Evolutionary conservation across 352 stramenopile species (phyloP), one percentile per base, ranked within the genome.

Genomic region (Phytophthora sp.): DNA sequence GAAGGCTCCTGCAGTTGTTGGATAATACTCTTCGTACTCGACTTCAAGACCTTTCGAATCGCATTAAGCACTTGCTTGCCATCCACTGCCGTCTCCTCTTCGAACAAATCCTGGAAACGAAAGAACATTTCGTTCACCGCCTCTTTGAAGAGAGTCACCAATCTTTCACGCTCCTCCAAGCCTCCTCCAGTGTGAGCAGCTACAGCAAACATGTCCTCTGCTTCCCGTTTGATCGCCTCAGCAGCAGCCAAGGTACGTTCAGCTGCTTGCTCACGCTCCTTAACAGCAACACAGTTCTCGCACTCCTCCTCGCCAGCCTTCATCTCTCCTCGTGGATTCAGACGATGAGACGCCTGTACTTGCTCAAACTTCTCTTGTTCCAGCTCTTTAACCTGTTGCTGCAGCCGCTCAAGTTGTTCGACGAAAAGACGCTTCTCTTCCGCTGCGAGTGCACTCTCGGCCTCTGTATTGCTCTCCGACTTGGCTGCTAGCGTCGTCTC

Each of bases 71-170:
- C 84, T 44, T 94, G 86, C 45, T 87, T 88, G 36, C 79, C 71
- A 26, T 94, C 82, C 15, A 92, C 53, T 0, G 73, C 65, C 4
- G 63, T 73, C 23, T 87, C 79, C 35, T 89, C 81, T 66, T 94
- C 86, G 53, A 94, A 92, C 29, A 88, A 65, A 26, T 94, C 86
- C 41, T 94, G 83, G 53, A 94, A 91, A 4, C 80, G 86, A 64
- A 88, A 92, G 55, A 92, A 92, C 75, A 94, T 88, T 15, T 92
- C 83, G 61, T 91, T 94, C 56, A 92, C 77, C 0, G 77, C 69
- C 47, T 92, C 81, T 45, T 94, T 94, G 69, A 92, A 91, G 44
- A 94, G 57, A 12, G 42, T 66, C 39, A 84, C 68, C 9, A 90
- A 52, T 38, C 55, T 59, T 39, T 85, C 73, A 12, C 79, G 76